Evolutionary conservation across 2,329 filamentous ascomycete genomes (phyloP).

Genomic region (Penicillium sp.): DNA sequence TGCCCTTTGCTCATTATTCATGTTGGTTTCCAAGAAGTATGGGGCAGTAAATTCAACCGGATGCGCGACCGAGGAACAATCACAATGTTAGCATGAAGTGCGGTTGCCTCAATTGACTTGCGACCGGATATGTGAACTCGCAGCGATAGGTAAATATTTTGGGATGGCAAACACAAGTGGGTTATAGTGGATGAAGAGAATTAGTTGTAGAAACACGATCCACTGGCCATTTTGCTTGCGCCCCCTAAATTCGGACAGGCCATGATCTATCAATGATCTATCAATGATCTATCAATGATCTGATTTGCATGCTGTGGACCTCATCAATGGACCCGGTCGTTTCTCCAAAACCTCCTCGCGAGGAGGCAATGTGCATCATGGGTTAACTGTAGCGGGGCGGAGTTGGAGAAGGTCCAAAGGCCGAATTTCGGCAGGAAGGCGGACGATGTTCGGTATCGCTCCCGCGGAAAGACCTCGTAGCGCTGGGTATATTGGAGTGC

Average conservation of each 20-base stretch:
- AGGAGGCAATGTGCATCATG: background rate
- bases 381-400: constrained; percentile 13
- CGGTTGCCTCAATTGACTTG: background rate
- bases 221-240: background rate
- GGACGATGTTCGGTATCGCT: constrained; percentile 9
- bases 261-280: background rate
- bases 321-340: constrained; percentile 11
- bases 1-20: background rate
- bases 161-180: background rate
- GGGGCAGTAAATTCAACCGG: background rate
- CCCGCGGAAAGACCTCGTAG: background rate
- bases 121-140: background rate
- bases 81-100: background rate
- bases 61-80: background rate
- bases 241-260: background rate
- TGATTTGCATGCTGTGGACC: background rate
- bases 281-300: background rate
- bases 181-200: background rate
- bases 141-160: background rate
- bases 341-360: constrained; percentile 24
- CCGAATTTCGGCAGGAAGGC: constrained; percentile 20
- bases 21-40: background rate
- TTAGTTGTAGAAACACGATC: background rate
- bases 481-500: background rate
- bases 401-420: constrained; percentile 20